A percentile compares a stretch with the other conserved stretches of the same genome.
phyloP scores from a whole-genome alignment of 73 alveolate species.

The Paramecium sonneborni region DNA sequence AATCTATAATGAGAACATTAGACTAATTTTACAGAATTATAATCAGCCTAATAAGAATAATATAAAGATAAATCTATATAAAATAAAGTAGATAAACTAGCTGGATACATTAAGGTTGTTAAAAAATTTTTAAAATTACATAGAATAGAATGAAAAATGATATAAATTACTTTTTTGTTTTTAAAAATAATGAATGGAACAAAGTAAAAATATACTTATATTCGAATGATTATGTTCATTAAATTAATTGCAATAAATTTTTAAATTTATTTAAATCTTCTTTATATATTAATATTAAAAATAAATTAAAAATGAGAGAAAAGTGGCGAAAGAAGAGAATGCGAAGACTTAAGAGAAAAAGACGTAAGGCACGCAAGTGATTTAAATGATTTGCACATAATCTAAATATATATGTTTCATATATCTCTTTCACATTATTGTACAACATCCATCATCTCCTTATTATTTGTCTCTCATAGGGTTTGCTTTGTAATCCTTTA shows the following conservation, averaged over 20 bases:
- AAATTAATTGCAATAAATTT: not conserved
- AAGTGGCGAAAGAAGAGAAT: constrained; percentile 73
- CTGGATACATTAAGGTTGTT: not conserved
- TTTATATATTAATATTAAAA: not conserved
- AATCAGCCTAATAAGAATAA: not conserved
- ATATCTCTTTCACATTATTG: not conserved
- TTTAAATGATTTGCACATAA: not conserved
- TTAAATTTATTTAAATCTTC: constrained; percentile 7
- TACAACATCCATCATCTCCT: constrained; percentile 25
- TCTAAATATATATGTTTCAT: not conserved
- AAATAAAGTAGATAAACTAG: not conserved
- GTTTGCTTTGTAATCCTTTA: not conserved
- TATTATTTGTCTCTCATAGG: not conserved
- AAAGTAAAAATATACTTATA: not conserved
- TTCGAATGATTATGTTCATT: not conserved
- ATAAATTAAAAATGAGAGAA: constrained; percentile 62
- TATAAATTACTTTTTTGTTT: not conserved
- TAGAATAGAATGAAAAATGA: not conserved
- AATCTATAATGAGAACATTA: not conserved
- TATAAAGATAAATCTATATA: not conserved
- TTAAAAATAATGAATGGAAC: not conserved
- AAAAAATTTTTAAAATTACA: not conserved
- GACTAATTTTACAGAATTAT: too few relatives aligned
- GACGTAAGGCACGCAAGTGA: constrained; percentile 69
- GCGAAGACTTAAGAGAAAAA: constrained; percentile 71